phyloP scores from a whole-genome alignment of 768 basidiomycete species.

The Hebeloma cylindrosporum region DNA sequence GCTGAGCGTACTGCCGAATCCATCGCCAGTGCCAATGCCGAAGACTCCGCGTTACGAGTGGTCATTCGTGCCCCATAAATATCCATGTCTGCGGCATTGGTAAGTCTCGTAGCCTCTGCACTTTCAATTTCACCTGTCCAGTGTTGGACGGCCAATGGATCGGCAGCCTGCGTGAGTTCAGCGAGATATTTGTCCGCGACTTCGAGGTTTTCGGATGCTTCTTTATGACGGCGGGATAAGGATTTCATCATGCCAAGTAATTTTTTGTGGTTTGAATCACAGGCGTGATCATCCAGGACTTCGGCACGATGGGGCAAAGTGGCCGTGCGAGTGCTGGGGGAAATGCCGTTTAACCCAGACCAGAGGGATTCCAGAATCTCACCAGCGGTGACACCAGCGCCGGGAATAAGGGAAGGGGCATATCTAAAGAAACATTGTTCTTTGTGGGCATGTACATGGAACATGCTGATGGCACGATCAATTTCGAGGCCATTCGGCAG shows the following conservation, averaged over 20 bases:
- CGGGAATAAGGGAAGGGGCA: conserved; percentile 18
- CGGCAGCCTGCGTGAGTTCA: neutral
- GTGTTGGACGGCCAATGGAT: neutral
- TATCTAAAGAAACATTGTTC: conserved; percentile 27
- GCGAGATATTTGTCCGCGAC: neutral
- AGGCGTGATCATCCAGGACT: conserved; percentile 25
- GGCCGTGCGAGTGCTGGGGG: conserved; percentile 10
- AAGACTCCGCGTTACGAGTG: neutral
- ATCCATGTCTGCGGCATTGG: conserved; percentile 1
- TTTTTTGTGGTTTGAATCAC: conserved; percentile 27
- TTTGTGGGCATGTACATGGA: conserved; percentile 29
- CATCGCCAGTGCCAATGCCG: neutral
- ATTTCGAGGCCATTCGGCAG: conserved; percentile 8
- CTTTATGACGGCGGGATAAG: neutral
- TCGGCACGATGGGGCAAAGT: conserved; percentile 17
- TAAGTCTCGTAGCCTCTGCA: neutral
- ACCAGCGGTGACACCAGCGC: conserved; percentile 7
- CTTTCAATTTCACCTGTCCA: conserved; percentile 1
- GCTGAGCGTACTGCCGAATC: neutral
- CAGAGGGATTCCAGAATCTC: conserved; percentile 23
- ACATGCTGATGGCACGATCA: conserved; percentile 21
- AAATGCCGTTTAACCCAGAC: conserved; percentile 19
- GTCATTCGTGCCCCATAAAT: neutral
- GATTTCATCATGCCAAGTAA: conserved; percentile 11
- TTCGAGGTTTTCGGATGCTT: neutral